Evolutionary conservation across 331 rosid species (phyloP), one percentile per base, ranked within the genome.

Genomic region (Pyrus hybrid): DNA sequence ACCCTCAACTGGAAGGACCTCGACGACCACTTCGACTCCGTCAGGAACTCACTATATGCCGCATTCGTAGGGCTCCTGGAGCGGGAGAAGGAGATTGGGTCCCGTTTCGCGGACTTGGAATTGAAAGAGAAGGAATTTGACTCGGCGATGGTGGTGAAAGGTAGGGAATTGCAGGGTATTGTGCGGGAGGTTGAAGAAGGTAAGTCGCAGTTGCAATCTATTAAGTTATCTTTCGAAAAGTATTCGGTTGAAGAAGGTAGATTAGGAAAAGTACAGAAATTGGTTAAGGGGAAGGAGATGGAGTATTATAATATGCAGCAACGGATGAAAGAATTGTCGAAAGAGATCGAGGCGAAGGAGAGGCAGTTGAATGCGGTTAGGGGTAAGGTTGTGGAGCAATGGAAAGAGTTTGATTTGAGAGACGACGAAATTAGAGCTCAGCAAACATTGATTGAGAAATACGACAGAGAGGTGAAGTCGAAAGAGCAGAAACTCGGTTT

Each of bases 1-100:
- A 72, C 45, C 45, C 45, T 37, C 13, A 37, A 37, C 13, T 37
- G 45, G 91, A 74, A 84, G 63, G 93, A 88, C 23, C 78, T 88
- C 22, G 82, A 85, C 53, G 78, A 80, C 13, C 88, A 83, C 69
- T 81, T 86, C 23, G 86, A 85, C 62, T 72, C 81, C 5, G 63
- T 69, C 14, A 70, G 72, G 11, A 56, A 56, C 23, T 18, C 63
- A 28, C 74, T 86, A 2, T 68, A 23, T 8, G 66, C 16, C 23
- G 61, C 63, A 32, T 73, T 54, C 8, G 57, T 32, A 4, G 78
- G 51, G 60, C 77, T 86, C 17, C 60, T 35, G 12, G 67, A 21
- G 49, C 86, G 85, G 22, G 84, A 71, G 60, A 81, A 74, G 33
- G 73, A 7, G 18, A 25, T 79, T 53, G 72, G 26, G 7, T 67